phyloP scores from a whole-genome alignment of 805 yeast genomes.

The Schwanniomyces sp. region DNA sequence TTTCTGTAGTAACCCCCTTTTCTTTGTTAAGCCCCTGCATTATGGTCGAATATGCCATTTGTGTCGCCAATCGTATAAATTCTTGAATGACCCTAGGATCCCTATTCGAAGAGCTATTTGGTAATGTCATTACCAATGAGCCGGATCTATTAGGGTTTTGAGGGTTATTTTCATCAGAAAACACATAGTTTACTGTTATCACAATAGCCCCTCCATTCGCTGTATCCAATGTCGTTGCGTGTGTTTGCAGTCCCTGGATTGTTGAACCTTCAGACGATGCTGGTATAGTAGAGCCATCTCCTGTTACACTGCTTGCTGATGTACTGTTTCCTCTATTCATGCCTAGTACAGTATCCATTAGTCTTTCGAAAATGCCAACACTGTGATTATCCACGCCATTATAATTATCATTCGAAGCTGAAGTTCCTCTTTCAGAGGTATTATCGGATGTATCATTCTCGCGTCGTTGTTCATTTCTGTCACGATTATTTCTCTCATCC shows the following conservation, averaged over 20 bases:
- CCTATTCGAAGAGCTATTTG: slow-evolving; percentile 60
- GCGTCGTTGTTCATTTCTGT: not conserved
- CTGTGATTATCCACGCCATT: not conserved
- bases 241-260: slow-evolving; percentile 1
- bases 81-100: slow-evolving; percentile 62
- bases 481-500: not conserved
- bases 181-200: slow-evolving; percentile 45
- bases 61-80: slow-evolving; percentile 65
- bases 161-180: slow-evolving; percentile 41
- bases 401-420: not conserved
- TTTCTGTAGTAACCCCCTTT: slow-evolving; percentile 53
- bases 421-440: not conserved
- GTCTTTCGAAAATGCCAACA: slow-evolving; percentile 21
- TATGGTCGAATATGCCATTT: slow-evolving; percentile 65
- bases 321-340: slow-evolving; percentile 1
- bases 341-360: slow-evolving; percentile 22
- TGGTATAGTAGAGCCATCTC: not conserved
- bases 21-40: slow-evolving; percentile 48
- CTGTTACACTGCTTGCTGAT: not conserved
- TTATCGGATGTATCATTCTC: not conserved
- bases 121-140: slow-evolving; percentile 61
- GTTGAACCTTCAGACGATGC: not conserved
- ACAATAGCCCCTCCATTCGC: slow-evolving; percentile 32
- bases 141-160: slow-evolving; percentile 48
- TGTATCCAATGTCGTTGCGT: slow-evolving; percentile 3